phyloP scores from a whole-genome alignment of 1,284 basidiomycete species.

The Retiboletus fuscus region DNA sequence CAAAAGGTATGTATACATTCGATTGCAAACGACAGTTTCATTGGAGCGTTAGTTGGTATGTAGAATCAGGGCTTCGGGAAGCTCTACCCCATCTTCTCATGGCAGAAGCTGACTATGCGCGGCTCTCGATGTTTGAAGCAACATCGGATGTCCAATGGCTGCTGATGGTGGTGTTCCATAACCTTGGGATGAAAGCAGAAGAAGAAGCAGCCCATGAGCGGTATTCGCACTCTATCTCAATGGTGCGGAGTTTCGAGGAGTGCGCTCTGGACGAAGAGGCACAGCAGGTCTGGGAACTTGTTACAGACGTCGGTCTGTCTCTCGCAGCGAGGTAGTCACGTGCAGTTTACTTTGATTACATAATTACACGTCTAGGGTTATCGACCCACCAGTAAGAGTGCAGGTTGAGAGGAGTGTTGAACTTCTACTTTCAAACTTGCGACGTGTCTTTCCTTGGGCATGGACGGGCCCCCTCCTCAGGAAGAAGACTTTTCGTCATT shows the following conservation, averaged over 20 bases:
- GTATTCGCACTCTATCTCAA: slow-evolving; percentile 60
- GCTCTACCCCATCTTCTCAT: slow-evolving; percentile 70
- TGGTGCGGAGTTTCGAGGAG: slow-evolving; percentile 55
- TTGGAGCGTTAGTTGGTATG: slow-evolving; percentile 9
- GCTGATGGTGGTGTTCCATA: slow-evolving; percentile 76
- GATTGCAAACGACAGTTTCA: slow-evolving; percentile 14
- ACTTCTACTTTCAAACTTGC: slow-evolving; percentile 29
- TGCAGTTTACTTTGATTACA: slow-evolving; percentile 41
- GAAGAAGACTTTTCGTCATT: slow-evolving; percentile 95
- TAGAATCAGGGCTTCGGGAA: slow-evolving; percentile 59
- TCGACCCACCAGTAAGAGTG: slow-evolving; percentile 20
- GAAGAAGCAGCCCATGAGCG: slow-evolving; percentile 66
- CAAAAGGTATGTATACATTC: slow-evolving; percentile 44
- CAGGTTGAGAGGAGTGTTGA: slow-evolving; percentile 22
- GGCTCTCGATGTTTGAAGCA: slow-evolving; percentile 68
- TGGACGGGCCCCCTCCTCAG: slow-evolving; percentile 90
- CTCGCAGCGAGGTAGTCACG: slow-evolving; percentile 60
- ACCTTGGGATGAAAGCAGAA: slow-evolving; percentile 65
- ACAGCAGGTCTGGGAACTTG: slow-evolving; percentile 66
- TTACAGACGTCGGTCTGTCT: slow-evolving; percentile 67
- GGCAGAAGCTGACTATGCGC: slow-evolving; percentile 72
- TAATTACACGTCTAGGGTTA: slow-evolving; percentile 34
- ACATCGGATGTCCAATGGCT: slow-evolving; percentile 77
- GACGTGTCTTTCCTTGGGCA: slow-evolving; percentile 50
- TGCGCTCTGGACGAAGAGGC: slow-evolving; percentile 64